Evolutionary conservation across 164 flowering plant species (phyloP), one percentile per base, ranked within the genome.

Genomic region (Aristolochia fimbriata): DNA sequence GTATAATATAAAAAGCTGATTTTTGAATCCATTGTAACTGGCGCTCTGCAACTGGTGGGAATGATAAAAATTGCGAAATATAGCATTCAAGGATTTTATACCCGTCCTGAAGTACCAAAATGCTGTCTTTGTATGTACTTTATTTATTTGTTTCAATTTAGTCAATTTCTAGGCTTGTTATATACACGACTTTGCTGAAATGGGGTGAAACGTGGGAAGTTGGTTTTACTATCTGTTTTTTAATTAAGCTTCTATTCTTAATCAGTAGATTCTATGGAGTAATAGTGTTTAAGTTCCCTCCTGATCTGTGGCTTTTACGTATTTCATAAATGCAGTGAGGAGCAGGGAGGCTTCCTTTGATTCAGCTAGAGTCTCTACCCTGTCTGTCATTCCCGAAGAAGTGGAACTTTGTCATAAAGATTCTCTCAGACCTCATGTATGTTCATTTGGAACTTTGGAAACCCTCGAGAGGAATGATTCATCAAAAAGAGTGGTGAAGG

Each of bases 301-400:
- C 52, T 49, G 19, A 21, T 7, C 17, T 49, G 1, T 49, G 52
- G 19, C 20, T 17, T 17, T 49, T 49, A 48, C 51, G 8, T 49
- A 7, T 17, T 4, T 17, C 24, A 27, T 47, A 27, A 30, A 77
- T 21, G n/a, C 81, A 86, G 92, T 68, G 49, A 71, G 73, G 65
- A 74, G 82, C 65, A 79, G 58, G 69, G 84, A 78, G 51, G 63
- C 70, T 69, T 64, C 62, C 30, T 63, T 68, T 51, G 83, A 76
- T 53, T 71, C 72, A 4, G 58, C 73, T 52, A 81, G 73, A 62
- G 50, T 71, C 59, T 74, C 82, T n/a, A 65, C 65, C 21, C 53
- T 71, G 24, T 76, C 79, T 54, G 61, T 63, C 31, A 63, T 65
- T 60, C 59, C 71, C 17, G 83, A 71, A 62, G 86, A 80, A 49